Conservation (phyloP, 2,329 filamentous ascomycete species). For the Arthrobotrys musiformis region DNA sequence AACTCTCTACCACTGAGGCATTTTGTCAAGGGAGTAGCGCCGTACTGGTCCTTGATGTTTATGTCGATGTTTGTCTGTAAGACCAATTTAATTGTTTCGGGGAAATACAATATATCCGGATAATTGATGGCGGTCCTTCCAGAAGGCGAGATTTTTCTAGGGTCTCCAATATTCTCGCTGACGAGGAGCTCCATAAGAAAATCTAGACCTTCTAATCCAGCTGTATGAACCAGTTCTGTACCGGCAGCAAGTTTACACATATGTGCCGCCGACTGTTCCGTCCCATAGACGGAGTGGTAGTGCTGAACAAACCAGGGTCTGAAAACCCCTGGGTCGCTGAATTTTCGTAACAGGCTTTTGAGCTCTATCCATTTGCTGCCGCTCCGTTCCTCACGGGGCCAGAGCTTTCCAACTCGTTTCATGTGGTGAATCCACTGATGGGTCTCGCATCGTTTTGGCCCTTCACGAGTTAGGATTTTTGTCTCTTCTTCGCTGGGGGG, state of each 20-base stretch:
- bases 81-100: constrained; percentile 1
- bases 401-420: neutral
- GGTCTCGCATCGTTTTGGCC: constrained; percentile 13
- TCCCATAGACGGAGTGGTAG: neutral
- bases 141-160: neutral
- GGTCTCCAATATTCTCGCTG: neutral
- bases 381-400: constrained; percentile 17
- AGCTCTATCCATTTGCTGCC: constrained; percentile 27
- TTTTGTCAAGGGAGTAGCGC: neutral
- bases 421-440: constrained; percentile 14
- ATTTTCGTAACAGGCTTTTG: constrained; percentile 15
- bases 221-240: neutral
- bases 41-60: neutral
- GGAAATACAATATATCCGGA: neutral
- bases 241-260: neutral
- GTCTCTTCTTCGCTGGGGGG: neutral
- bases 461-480: neutral
- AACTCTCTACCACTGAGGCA: neutral
- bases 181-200: constrained; percentile 16
- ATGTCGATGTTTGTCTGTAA: constrained; percentile 6
- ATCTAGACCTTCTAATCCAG: neutral
- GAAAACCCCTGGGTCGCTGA: constrained; percentile 12
- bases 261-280: neutral
- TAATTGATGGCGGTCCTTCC: neutral
- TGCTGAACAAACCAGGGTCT: constrained; percentile 3